phyloP scores from a whole-genome alignment of 108 stramenopile species.

The Nitzschia sp. region DNA sequence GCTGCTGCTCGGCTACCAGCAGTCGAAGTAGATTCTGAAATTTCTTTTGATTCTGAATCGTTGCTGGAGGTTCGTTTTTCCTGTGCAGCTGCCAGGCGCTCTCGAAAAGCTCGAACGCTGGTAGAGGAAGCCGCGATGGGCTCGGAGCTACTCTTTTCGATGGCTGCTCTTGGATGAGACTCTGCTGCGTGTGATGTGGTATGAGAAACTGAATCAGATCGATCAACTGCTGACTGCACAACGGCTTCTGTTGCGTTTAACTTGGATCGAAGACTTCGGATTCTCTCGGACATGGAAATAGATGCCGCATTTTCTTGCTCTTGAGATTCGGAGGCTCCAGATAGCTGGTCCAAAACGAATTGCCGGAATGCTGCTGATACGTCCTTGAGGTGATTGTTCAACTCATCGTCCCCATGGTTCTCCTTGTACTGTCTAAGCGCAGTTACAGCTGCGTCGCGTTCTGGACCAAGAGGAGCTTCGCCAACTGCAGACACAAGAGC shows the following conservation, averaged over 20 bases:
- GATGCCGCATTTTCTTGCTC: background rate
- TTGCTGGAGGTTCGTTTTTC: conserved; percentile 21
- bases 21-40: background rate
- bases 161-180: background rate
- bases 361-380: conserved; percentile 63
- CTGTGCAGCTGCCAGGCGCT: conserved; percentile 48
- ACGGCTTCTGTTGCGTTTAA: conserved; percentile 40
- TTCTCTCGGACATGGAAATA: conserved; percentile 48
- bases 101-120: conserved; percentile 35
- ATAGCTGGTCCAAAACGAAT: conserved; percentile 60
- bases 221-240: conserved; percentile 13
- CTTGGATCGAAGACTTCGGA: conserved; percentile 49
- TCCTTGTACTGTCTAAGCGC: conserved; percentile 52
- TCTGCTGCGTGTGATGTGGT: background rate
- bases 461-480: conserved; percentile 45
- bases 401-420: conserved; percentile 50
- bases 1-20: conserved; percentile 52
- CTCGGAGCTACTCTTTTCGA: background rate
- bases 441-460: conserved; percentile 54
- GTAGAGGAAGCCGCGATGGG: background rate
- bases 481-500: conserved; percentile 65
- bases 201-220: background rate
- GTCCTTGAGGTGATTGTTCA: conserved; percentile 57
- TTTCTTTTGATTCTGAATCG: background rate
- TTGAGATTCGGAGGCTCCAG: background rate